Conservation (phyloP, 805 yeast species). For the Hanseniaspora lindneri region DNA sequence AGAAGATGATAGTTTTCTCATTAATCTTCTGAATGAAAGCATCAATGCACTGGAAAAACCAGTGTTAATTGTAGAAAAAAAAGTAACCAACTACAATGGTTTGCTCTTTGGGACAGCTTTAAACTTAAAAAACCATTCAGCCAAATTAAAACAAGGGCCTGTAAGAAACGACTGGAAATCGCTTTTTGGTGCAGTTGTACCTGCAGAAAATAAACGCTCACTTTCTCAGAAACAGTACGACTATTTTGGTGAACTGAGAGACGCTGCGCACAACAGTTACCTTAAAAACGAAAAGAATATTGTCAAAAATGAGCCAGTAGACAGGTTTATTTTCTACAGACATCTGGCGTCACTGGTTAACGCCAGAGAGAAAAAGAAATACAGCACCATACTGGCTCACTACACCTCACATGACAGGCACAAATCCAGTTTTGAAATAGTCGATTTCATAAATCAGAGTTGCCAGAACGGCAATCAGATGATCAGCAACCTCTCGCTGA, state of each 20-base stretch:
- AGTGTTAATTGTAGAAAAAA: neutral
- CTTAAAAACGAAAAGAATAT: neutral
- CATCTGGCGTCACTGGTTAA: neutral
- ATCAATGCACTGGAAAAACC: neutral
- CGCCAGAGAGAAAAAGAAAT: neutral
- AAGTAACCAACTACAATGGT: neutral
- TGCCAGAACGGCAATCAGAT: neutral
- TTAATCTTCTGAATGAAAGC: neutral
- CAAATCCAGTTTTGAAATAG: neutral
- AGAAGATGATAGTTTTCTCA: neutral
- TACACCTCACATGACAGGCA: neutral
- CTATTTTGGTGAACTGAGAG: neutral
- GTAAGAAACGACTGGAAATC: neutral
- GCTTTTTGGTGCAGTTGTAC: neutral
- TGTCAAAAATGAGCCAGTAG: neutral
- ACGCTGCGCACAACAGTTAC: neutral
- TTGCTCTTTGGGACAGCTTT: slow-evolving; percentile 2
- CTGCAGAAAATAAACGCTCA: neutral
- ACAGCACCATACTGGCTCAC: neutral
- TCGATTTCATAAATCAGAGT: neutral
- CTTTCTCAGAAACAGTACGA: neutral
- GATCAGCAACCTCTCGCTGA: neutral
- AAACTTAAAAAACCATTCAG: neutral
- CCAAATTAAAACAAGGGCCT: neutral
- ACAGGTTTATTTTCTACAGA: neutral